Evolutionary conservation across 306 rosid genomes (phyloP), one percentile per base, ranked within the genome.

Genomic region (Prinsepia uniflora): DNA sequence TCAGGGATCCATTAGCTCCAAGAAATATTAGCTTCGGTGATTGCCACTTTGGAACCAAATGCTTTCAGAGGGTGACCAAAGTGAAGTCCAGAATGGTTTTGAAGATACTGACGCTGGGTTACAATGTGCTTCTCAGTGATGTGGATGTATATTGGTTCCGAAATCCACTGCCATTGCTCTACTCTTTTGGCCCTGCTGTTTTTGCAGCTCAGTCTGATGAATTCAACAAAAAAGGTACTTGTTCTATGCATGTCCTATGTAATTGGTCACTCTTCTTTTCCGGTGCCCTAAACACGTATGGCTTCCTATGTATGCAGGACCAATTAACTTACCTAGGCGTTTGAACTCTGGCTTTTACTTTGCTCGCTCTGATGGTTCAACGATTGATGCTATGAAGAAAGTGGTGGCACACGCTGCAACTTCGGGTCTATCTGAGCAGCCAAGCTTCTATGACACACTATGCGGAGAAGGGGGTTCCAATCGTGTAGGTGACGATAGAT

Each of bases 41-140:
- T 20, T 94, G 98, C 83, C 98, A 90, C 86, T 94, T 94, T 11
- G 98, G 98, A 71, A 89, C 96, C 63, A 75, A 83, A 79, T 90
- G 98, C 81, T 94, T 94, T 79, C 98, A 86, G 76, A 90, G 85
- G 89, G 98, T 94, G 83, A 94, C 97, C 42, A 90, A 94, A 81
- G 97, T 94, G 78, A 90, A 90, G 84, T 94, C 98, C 58, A 87
- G 91, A 82, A 74, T 82, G 76, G 97, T 94, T 78, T 72, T 94
- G 69, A 83, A 80, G 80, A 94, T 91, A 74, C 86, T 89, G 74
- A 86, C 83, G 86, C 81, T 91, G 42, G 99, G 95, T 42, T 94
- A 89, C 87, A 94, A 84, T 62, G 96, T 91, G 70, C 89, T 94
- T 75, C 96, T 94, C 39, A 94, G 96, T 68, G 97, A 94, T 74